Base-by-base conservation (phyloP, 306 rosid genomes). In the Dicorynia guianensis region DNA sequence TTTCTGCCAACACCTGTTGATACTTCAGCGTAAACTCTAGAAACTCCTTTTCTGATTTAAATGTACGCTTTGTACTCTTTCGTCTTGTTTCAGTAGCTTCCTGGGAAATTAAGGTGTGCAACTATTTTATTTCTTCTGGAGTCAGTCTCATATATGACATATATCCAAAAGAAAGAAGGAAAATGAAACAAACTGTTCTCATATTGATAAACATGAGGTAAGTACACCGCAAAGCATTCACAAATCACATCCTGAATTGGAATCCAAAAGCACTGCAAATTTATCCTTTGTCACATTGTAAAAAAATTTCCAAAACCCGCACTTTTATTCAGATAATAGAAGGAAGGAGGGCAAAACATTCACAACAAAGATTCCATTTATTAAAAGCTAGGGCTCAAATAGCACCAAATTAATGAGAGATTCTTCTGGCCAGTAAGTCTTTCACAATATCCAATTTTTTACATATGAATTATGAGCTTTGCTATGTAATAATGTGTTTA, bases 21-120 rank as follows among this genome's bases (percentile, higher is more conserved):
- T 95, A 95, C 88, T 87, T 95, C 81, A 95, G 86, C 19, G 95
- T 81, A 78, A 88, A 92, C 82, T 90, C 97, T 54, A 95, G 80
- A 64, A 92, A 90, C 81, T 95, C 98, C 88, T 90, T 90, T 69
- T 95, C 98, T 76, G 96, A 85, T 83, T 90, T 92, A 68, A 88
- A 88, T 60, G 85, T 71, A 60, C 92, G 92, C 91, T 92, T 95
- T 62, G 84, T 76, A 85, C 66, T 89, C 84, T 90, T 95, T 33
- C 96, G 90, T 69, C 90, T 95, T 66, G 85, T 74, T 82, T 87
- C 97, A 72, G 87, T 56, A 48, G 82, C 71, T 88, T 87, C 98
- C 98, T 95, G 76, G 49, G 49, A 71, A 54, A 60, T 74, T 59
- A 60, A 81, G 77, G 66, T 53, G 76, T 54, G 77, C 53, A 50